Evolutionary conservation across 176 grass and related monocot genomes (phyloP), one percentile per base, ranked within the genome.

Genomic region (Rhynchospora pubera): DNA sequence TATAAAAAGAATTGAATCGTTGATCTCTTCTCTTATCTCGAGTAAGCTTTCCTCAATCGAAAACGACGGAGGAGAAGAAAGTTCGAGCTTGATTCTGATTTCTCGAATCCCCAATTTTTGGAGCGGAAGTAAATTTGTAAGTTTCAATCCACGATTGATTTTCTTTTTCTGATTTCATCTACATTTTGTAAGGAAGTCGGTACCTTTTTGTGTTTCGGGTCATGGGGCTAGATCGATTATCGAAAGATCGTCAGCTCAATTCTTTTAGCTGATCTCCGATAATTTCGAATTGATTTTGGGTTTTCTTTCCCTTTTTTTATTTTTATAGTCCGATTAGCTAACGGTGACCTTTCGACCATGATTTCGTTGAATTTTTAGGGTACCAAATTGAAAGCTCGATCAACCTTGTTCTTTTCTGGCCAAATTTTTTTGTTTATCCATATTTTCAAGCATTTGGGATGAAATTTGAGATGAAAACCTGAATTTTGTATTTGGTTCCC

Each of bases 251-350:
- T 28, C 15, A 28, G 79, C 61, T 82, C 24, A 9, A 50, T 66
- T 50, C 10, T 80, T 79, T 61, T 46, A 59, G 15, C 39, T 46
- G 51, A 22, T 81, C 14, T 16, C 23, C 69, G 18, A 55, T 66
- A 57, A 62, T 66, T 85, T 59, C 28, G 34, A 67, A 65, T 85
- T 89, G 56, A 76, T 66, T 65, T 39, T 39, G 34, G 34, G 34
- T 65, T 62, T 50, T 63, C 48, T 43, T 71, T 50, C 3, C 66
- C 74, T 13, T 61, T 67, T 72, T n/a, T n/a, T n/a, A n/a, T n/a
- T n/a, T n/a, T 68, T 18, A 44, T 76, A 9, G 61, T 28, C 34
- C 72, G 9, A 3, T 5, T 9, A 68, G 62, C 57, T 34, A 15
- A 47, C 62, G 44, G 48, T 78, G 51, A 45, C n/a, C 59, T 80